Base-by-base conservation (phyloP, 768 basidiomycete species). In the Termitomyces sp. region DNA sequence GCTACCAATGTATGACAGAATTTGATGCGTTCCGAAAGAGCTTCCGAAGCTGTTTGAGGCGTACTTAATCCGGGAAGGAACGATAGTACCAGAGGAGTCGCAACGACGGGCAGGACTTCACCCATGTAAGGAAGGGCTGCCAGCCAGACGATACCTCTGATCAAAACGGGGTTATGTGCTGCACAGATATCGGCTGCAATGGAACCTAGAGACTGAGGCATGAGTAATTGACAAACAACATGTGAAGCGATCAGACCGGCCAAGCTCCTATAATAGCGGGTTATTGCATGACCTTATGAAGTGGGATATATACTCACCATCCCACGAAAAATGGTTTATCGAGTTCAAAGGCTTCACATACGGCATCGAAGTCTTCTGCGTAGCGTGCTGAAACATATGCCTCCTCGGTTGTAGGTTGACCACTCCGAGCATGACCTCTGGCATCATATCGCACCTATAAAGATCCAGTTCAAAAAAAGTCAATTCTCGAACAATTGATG, bases 151-250 rank as follows among this genome's bases (percentile, higher is more conserved):
- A 59, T 54, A 22, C 61, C 61, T 8, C 47, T 58, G 33, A 59
- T 59, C 30, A 32, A 52, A 16, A 57, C 52, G 28, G 61, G 61
- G 45, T 57, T 33, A 22, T 59, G 40, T 8, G 55, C 56, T 24
- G 61, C 57, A 28, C 58, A 62, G 20, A 62, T 59, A 28, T 62
- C 61, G n/a, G 61, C 61, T 36, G 58, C 54, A 44, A 62, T 46
- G 20, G 45, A 24, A 46, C 45, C 45, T 46, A 24, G 11, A 45
- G 14, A 18, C 26, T 46, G 14, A 45, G 20, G 13, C 2, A 22
- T 46, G 6, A 46, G 14, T 22, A 24, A 46, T 3, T 8, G 26
- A 26, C 24, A 7, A 14, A 6, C 14, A 16, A 46, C 5, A 18
- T 2, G 45, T 28, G 3, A 46, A 46, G 11, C 11, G 7, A 46